Evolutionary conservation across 140 eudicot species (phyloP), one percentile per base, ranked within the genome.

Genomic region (Oenanthe javanica): DNA sequence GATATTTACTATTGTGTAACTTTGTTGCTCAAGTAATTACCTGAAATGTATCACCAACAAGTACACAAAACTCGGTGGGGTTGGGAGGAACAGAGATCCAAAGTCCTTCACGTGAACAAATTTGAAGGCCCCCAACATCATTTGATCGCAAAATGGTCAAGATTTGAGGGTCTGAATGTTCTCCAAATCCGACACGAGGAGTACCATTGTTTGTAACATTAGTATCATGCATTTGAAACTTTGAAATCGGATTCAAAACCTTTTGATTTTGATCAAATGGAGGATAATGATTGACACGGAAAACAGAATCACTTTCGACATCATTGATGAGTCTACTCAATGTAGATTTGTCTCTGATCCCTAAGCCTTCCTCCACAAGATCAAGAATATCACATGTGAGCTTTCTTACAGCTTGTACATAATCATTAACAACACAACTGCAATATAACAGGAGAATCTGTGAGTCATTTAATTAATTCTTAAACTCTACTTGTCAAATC

Each of bases 91-190:
- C 88, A 0, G 96, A 88, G 79, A 90, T 80, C 97, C 97, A 92
- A 21, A 88, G 70, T 10, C 93, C 96, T 16, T 89, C 92, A 4
- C n/a, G 67, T 4, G 88, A 82, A 63, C 85, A 83, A 21, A 90
- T 89, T 55, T 92, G 96, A 55, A 92, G 96, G 11, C 97, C 97
- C 8, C 81, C 89, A 23, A 92, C 96, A 31, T 87, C 88, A 63
- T 93, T 93, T 10, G 97, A 93, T 83, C 97, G 80, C 79, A 93
- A 72, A 48, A 93, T 84, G 38, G 97, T 93, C 36, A 93, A 83
- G 31, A 93, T 86, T 81, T 89, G 96, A 82, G 97, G 97, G 82
- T 92, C 97, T 0, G 97, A 83, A 86, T 93, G 97, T 84, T 93
- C 97, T 18, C 97, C 97, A 15, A 93, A 90, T 12, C 97, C 96